Conservation (phyloP, 1,139 yeast genomes). For the Wickerhamomyces sp. region DNA sequence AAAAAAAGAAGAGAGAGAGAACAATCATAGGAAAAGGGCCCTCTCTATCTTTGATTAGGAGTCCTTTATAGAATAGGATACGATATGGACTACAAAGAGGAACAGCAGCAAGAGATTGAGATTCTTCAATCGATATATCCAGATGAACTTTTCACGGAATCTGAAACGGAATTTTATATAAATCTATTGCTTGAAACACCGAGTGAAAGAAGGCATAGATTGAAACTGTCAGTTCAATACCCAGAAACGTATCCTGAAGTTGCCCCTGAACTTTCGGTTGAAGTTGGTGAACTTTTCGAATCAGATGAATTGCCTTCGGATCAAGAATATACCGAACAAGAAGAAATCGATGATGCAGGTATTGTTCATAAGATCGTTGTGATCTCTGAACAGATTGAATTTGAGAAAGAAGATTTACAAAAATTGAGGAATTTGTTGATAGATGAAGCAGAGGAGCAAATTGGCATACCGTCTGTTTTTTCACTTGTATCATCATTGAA, state of each 20-base stretch:
- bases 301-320: slow-evolving; percentile 36
- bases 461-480: slow-evolving; percentile 87
- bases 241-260: slow-evolving; percentile 71
- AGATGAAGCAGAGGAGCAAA: slow-evolving; percentile 66
- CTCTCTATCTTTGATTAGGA: too few relatives aligned
- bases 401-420: slow-evolving; percentile 42
- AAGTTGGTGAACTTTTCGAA: slow-evolving; percentile 26
- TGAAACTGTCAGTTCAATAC: slow-evolving; percentile 54
- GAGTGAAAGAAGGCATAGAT: slow-evolving; percentile 45
- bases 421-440: slow-evolving; percentile 36
- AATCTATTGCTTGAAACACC: slow-evolving; percentile 53
- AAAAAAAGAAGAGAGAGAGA: too few relatives aligned
- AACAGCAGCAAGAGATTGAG: slow-evolving; percentile 75
- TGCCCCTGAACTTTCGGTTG: slow-evolving; percentile 47
- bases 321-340: slow-evolving; percentile 30
- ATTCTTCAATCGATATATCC: slow-evolving; percentile 89
- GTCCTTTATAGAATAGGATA: too few relatives aligned
- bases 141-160: slow-evolving; percentile 57
- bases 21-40: too few relatives aligned
- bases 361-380: slow-evolving; percentile 37
- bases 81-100: slow-evolving; percentile 71
- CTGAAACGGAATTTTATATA: slow-evolving; percentile 42
- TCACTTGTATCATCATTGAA: slow-evolving; percentile 71
- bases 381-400: slow-evolving; percentile 51
- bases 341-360: slow-evolving; percentile 37